phyloP scores from a whole-genome alignment of 345 rosid genomes.

The Gossypium herbaceum region DNA sequence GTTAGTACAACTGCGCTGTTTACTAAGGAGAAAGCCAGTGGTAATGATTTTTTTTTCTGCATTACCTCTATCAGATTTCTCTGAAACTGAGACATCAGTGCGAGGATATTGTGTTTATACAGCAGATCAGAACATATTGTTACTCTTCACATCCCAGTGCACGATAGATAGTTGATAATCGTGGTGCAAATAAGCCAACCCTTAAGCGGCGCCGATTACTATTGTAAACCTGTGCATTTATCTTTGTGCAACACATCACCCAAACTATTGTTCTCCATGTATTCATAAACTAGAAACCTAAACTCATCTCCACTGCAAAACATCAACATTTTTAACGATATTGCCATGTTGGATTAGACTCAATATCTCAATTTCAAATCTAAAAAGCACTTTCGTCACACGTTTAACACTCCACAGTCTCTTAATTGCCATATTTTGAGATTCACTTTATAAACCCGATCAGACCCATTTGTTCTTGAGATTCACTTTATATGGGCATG shows the following conservation, averaged over 20 bases:
- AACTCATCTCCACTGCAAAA: conserved; percentile 43
- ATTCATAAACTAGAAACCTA: conserved; percentile 56
- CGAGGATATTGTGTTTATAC: conserved; percentile 43
- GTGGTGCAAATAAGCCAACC: conserved; percentile 74
- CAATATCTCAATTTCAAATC: conserved; percentile 53
- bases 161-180: conserved; percentile 62
- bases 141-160: conserved; percentile 81
- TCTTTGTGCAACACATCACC: conserved; percentile 58
- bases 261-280: conserved; percentile 70
- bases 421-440: conserved; percentile 63
- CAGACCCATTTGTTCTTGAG: conserved; percentile 56
- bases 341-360: conserved; percentile 62
- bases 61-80: conserved; percentile 4
- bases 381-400: conserved; percentile 34
- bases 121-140: conserved; percentile 43
- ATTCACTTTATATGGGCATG: conserved; percentile 31
- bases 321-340: conserved; percentile 51
- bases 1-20: conserved; percentile 10
- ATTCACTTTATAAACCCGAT: conserved; percentile 51
- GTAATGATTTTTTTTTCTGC: not conserved
- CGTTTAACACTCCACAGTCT: conserved; percentile 36
- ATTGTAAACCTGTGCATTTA: conserved; percentile 28
- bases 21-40: conserved; percentile 15
- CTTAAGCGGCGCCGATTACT: conserved; percentile 61
- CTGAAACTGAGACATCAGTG: conserved; percentile 18